Evolutionary conservation across 2,329 filamentous ascomycete species (phyloP), one percentile per base, ranked within the genome.

Genomic region (Anisogramma anomala): DNA sequence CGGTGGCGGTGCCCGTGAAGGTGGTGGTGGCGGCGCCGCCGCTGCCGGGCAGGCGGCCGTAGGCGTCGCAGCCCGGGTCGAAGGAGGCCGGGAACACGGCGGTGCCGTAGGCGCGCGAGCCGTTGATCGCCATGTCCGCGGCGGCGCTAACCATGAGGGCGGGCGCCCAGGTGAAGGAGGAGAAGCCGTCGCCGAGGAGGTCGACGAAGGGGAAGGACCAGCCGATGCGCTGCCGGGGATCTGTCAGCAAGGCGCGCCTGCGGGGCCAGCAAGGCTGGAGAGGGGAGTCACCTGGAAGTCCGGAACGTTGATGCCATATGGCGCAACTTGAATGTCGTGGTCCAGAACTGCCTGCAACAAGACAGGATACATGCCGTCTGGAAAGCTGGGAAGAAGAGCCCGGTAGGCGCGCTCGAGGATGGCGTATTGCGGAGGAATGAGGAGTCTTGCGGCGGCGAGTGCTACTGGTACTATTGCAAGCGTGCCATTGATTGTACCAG

Each of bases 121-220:
- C 69, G 6, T 56, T 51, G 11, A 73, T 50, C 3, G 68, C 70
- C 5, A 64, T 51, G 1, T 53, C 46, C 48, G 68, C 65, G 41
- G 47, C 49, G 1, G 62, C 60, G 2, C 61, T 64, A 47, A 75
- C 65, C 42, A 74, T 54, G 39, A 71, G 60, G 3, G 62, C 60
- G 0, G 64, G 63, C 0, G 61, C 61, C 62, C 68, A 74, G 28
- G 66, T 65, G 57, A 74, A 77, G 3, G 64, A 66, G 1, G 68
- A 67, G 46, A 62, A 56, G 25, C 65, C 66, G 53, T 74, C 69
- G 36, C 61, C 59, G 3, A 72, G 56, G 5, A 71, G 51, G 50
- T 74, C 71, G 27, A 76, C 45, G 52, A 76, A 77, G 0, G 72
- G 72, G 43, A 74, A 76, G 48, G 70, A 66, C 45, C 72, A 64